Conservation (phyloP, 441 rosid genomes). For the Codiaeum variegatum region DNA sequence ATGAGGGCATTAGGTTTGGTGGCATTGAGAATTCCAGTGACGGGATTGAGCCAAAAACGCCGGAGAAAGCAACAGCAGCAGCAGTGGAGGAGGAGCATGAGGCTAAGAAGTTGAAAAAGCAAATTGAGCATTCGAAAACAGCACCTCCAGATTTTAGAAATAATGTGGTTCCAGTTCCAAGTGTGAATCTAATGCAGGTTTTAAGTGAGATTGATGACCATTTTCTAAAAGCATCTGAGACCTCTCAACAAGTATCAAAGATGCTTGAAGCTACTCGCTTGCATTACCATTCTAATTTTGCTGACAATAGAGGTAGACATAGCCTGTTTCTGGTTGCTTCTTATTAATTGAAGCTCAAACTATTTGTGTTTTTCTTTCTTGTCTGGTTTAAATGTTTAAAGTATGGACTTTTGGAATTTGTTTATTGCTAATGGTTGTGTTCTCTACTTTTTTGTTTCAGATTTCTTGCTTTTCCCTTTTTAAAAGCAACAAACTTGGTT, state of each 20-base stretch:
- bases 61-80: slow-evolving; percentile 33
- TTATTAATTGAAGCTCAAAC: slow-evolving; percentile 10
- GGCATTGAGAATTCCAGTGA: slow-evolving; percentile 22
- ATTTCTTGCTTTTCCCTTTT: slow-evolving; percentile 18
- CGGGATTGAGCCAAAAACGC: slow-evolving; percentile 32
- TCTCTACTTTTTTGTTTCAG: slow-evolving; percentile 16
- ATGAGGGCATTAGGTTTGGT: slow-evolving; percentile 17
- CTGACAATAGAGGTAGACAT: slow-evolving; percentile 66
- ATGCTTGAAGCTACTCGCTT: slow-evolving; percentile 90
- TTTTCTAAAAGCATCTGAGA: slow-evolving; percentile 79
- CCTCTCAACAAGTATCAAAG: slow-evolving; percentile 85
- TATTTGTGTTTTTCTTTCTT: not conserved
- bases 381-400: not conserved
- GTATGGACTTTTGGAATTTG: not conserved
- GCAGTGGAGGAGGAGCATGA: slow-evolving; percentile 26
- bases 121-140: slow-evolving; percentile 56
- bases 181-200: slow-evolving; percentile 47
- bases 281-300: slow-evolving; percentile 93
- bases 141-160: slow-evolving; percentile 54
- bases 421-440: not conserved
- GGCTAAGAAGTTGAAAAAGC: slow-evolving; percentile 34
- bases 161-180: slow-evolving; percentile 22
- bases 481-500: slow-evolving; percentile 17
- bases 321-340: not conserved
- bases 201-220: slow-evolving; percentile 73